Percentiles rank a stretch among this genome's conserved stretches.
Evolutionary conservation across 176 grass and related monocot species (phyloP).

Genomic region (Aegilops sharonensis): DNA sequence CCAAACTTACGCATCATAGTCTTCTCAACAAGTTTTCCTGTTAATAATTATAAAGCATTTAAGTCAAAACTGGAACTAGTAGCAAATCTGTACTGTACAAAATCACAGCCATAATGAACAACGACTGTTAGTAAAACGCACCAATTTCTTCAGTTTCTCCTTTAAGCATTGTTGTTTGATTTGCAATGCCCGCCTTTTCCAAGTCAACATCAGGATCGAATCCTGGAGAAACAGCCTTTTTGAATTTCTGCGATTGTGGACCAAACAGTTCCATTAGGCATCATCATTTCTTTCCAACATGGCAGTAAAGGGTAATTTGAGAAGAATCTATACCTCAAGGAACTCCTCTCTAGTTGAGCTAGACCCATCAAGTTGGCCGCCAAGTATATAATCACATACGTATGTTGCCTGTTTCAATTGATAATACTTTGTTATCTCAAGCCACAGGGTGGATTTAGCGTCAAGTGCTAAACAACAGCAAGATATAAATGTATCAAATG

Average conservation of each 20-base stretch:
- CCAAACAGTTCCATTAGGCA: not conserved
- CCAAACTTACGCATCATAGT: constrained; percentile 91
- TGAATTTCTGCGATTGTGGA: constrained; percentile 76
- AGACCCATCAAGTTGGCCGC: constrained; percentile 84
- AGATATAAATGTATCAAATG: not conserved
- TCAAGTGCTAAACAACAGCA: constrained; percentile 10
- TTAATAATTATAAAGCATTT: constrained; percentile 15
- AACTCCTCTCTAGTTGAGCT: constrained; percentile 90
- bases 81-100: not conserved
- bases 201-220: constrained; percentile 97
- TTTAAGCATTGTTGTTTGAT: constrained; percentile 99
- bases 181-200: constrained; percentile 86
- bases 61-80: not conserved
- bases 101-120: constrained; percentile 13
- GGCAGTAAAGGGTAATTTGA: not conserved
- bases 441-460: not conserved
- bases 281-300: constrained; percentile 7
- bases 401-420: constrained; percentile 61
- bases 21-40: constrained; percentile 90
- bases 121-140: constrained; percentile 20
- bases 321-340: constrained; percentile 53
- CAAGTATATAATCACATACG: constrained; percentile 96
- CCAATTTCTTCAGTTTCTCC: constrained; percentile 99
- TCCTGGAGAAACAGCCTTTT: constrained; percentile 74
- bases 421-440: constrained; percentile 12